These are phyloP conservation scores for Myriosclerotinia scirpicola DNA, from an alignment of 2,329 filamentous ascomycete species.

Conservation along the genomic window DNA sequence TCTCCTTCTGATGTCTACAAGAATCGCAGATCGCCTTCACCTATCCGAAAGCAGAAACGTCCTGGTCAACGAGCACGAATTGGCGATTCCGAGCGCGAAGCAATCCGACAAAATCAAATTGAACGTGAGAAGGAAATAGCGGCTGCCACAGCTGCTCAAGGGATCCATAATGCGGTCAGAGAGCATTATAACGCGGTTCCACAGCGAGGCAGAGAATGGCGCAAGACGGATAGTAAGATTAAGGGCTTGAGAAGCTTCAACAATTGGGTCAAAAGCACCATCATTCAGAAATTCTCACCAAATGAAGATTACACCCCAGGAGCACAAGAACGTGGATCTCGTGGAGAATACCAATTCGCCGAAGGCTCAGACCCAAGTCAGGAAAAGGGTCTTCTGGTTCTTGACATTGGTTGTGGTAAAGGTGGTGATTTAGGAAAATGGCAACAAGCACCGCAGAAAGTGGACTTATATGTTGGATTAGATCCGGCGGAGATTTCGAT, in stretches of 20 bases:
- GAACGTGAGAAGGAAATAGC: constrained; percentile 56
- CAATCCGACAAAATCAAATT: constrained; percentile 59
- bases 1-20: constrained; percentile 35
- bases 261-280: constrained; percentile 97
- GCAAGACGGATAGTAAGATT: constrained; percentile 90
- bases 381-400: constrained; percentile 67
- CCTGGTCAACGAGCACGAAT: constrained; percentile 68
- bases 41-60: constrained; percentile 63
- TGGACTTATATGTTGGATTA: constrained; percentile 91
- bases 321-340: constrained; percentile 55
- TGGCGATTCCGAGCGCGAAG: constrained; percentile 64
- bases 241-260: constrained; percentile 94
- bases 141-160: constrained; percentile 44
- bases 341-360: constrained; percentile 43
- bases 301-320: constrained; percentile 70
- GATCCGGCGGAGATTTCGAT: constrained; percentile 93
- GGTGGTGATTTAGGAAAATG: constrained; percentile 94
- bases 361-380: constrained; percentile 38
- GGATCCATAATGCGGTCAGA: constrained; percentile 80
- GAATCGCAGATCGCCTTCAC: constrained; percentile 35
- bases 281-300: constrained; percentile 94
- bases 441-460: constrained; percentile 86
- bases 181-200: constrained; percentile 97
- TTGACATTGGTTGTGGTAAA: constrained; percentile 96
- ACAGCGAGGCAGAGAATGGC: constrained; percentile 90